Evolutionary conservation across 2,329 filamentous ascomycete genomes (phyloP).

Genomic region (Aspergillus tamarii): DNA sequence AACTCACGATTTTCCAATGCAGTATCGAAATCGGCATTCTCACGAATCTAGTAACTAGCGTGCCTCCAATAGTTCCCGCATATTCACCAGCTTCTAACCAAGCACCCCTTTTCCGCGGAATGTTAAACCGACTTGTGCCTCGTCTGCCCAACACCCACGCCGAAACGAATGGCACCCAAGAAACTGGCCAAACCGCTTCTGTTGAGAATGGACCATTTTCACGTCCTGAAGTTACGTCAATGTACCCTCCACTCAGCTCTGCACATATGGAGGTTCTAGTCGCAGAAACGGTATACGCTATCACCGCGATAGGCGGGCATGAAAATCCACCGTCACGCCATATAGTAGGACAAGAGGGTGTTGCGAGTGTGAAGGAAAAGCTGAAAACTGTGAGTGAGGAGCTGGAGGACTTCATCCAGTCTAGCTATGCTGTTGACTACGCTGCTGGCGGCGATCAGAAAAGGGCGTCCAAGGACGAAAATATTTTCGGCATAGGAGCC

Average conservation of each 20-base stretch:
- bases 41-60: conserved; percentile 83
- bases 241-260: conserved; percentile 74
- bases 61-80: conserved; percentile 71
- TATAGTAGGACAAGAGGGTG: conserved; percentile 89
- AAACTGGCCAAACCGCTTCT: conserved; percentile 27
- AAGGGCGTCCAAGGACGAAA: conserved; percentile 24
- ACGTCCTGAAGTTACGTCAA: conserved; percentile 57
- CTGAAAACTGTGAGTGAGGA: conserved; percentile 95
- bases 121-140: conserved; percentile 79
- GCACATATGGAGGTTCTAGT: conserved; percentile 74
- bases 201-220: conserved; percentile 42
- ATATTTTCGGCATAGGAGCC: conserved; percentile 14
- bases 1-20: conserved; percentile 92
- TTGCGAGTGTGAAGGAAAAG: conserved; percentile 89
- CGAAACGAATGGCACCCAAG: conserved; percentile 16
- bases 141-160: conserved; percentile 61
- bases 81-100: conserved; percentile 71
- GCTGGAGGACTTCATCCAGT: conserved; percentile 91
- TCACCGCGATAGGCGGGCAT: conserved; percentile 90
- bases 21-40: conserved; percentile 89
- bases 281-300: conserved; percentile 85
- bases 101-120: conserved; percentile 80
- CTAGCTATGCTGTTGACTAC: conserved; percentile 78
- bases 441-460: conserved; percentile 34
- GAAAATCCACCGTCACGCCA: conserved; percentile 94